Base-by-base conservation (phyloP, 2,329 filamentous ascomycete genomes). In the Exutisphaerella laricina region DNA sequence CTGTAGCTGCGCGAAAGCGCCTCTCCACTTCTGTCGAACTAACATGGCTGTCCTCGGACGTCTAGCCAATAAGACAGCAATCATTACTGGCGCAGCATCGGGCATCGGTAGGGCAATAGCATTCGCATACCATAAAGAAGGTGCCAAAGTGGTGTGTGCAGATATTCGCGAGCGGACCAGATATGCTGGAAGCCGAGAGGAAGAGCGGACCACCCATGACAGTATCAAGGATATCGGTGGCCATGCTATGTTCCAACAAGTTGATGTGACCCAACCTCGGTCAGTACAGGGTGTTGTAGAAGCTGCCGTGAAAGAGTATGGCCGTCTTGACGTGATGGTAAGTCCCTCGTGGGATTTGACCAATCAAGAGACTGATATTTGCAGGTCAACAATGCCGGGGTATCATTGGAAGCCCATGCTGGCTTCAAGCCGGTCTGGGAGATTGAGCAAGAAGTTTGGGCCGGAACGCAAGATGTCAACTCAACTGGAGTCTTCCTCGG, bases 401-500 rank as follows among this genome's bases (percentile, higher is more conserved):
- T 53, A 1, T 45, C 48, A 6, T 35, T 50, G 16, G 50, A 53
- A 37, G 41, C 48, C 2, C 45, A 53, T 22, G 41, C 43, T 13
- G 43, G 47, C 3, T 53, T 48, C 39, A 46, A 41, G 7, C 48
- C 50, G 1, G 39, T 47, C 9, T 53, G 50, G 50, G 42, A 53
- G 20, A 44, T 53, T 23, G 37, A 45, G n/a, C 36, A 45, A 13
- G 37, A 41, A n/a, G 41, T 50, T 7, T 53, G 50, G 50, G 42
- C 48, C 12, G 50, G 49, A 12, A 63, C 60, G 1, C 42, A 66
- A 35, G 43, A 49, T 13, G 57, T 69, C 3, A 70, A 70, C 34
- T 51, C 60, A 4, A 62, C 55, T 3, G 65, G 65, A 7, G 66
- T 69, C 0, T 70, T 69, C 38, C 50, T 65, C 0, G 67, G 67